phyloP scores from a whole-genome alignment of 257 asterid species.

The Rubia yunnanensis region DNA sequence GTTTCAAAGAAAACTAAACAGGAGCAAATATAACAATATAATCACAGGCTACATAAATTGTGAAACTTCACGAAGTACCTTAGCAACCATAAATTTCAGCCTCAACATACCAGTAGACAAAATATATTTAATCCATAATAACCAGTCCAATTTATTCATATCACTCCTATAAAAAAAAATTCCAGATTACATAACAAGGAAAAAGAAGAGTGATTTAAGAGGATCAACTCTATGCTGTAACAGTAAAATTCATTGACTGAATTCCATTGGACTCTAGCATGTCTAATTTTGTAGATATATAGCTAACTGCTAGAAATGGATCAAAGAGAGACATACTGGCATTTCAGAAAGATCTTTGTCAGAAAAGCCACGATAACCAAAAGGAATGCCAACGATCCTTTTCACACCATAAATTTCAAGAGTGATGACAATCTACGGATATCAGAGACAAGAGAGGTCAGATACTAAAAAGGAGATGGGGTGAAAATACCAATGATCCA shows the following conservation, averaged over 20 bases:
- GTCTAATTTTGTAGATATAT: not conserved
- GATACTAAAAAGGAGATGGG: not conserved
- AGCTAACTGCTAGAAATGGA: not conserved
- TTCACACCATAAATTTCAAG: slow-evolving; percentile 89
- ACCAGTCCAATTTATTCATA: not conserved
- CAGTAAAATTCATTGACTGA: not conserved
- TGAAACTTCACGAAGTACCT: slow-evolving; percentile 5
- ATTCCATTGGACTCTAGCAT: not conserved
- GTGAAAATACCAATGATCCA: not conserved
- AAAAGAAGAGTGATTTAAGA: not conserved
- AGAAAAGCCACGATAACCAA: slow-evolving; percentile 90
- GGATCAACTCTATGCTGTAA: not conserved
- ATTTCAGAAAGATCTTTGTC: slow-evolving; percentile 57
- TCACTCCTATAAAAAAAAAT: not conserved
- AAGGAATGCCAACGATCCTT: slow-evolving; percentile 78
- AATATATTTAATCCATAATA: not conserved
- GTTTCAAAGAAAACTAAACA: not conserved
- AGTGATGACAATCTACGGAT: slow-evolving; percentile 69
- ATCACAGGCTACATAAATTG: not conserved
- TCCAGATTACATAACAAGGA: not conserved
- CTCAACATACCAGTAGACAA: not conserved
- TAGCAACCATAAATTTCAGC: not conserved
- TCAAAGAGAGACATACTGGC: slow-evolving; percentile 40
- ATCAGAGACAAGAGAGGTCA: slow-evolving; percentile 14
- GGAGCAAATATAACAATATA: not conserved